Evolutionary conservation across 164 flowering plant species (phyloP), one percentile per base, ranked within the genome.

Genomic region (Stephania japonica): DNA sequence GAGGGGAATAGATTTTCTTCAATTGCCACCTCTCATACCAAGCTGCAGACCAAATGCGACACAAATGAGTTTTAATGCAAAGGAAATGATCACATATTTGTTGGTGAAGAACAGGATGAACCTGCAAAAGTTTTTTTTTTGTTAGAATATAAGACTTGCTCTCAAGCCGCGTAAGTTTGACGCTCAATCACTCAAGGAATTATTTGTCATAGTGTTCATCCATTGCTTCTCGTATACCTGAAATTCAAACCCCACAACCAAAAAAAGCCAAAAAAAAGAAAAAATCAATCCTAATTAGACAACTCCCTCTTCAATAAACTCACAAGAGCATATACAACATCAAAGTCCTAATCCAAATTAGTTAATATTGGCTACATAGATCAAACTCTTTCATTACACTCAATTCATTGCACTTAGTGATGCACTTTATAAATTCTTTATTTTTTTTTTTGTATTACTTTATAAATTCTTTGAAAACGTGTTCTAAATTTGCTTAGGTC

Each of bases 161-260:
- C 62, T 56, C n/a, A 14, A 56, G 19, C 21, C 62, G 19, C n/a
- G 18, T 56, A 16, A 56, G 5, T 56, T 56, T 9, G 10, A 47
- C 2, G 53, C 10, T 11, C 12, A 16, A 3, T 47, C 53, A 47
- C 53, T 47, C 62, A 16, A 56, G 5, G 62, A 56, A 56, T 56
- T 6, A 56, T 19, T 19, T 21, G 14, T 9, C 14, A 68, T 41
- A 42, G n/a, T 24, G 1, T 72, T 42, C 5, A 42, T 90, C 99
- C 99, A 95, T 95, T 13, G 91, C 95, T 13, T 88, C 97, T 80
- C 91, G 93, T 75, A 95, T 90, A 7, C 99, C 99, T 92, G 84
- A 67, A 38, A 21, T 79, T 70, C 56, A 32, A 32, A 32, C 38
- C 38, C 38, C 38, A 32, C 38, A 32, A 32, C 32, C 65, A 21